Base-by-base conservation (phyloP, 106 monocot genomes). In the Dendrobium huoshanense region DNA sequence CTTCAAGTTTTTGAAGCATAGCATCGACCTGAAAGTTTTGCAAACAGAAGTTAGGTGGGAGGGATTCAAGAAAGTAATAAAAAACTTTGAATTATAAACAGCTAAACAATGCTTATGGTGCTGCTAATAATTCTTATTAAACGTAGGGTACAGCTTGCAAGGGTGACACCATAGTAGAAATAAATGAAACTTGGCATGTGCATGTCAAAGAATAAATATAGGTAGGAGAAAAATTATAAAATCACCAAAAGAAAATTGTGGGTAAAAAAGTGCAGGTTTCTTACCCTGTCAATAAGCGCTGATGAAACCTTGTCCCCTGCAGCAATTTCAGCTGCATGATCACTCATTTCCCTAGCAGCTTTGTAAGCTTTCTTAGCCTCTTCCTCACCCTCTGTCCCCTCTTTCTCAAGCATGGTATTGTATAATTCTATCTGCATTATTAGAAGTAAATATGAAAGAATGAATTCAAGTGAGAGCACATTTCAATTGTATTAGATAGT, bases 281-380 rank as follows among this genome's bases (percentile, higher is more conserved):
- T 81, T 81, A 95, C 95, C 95, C 88, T 86, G 72, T 95, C 87
- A 55, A 93, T 85, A 37, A 95, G 89, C 9, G 92, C 95, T 43
- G 95, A 82, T 43, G 95, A 95, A 67, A 95, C 85, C 72, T 89
- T 92, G 79, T 85, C 82, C 25, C 80, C 90, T 45, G 81, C 84
- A 33, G 88, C 92, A 51, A 41, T 64, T 83, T 91, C 95, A 85
- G 87, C 89, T 51, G 86, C 86, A 64, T 89, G 82, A 73, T 95
- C 91, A 77, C 84, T 85, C 80, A 78, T 70, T 81, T 88, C 83
- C 72, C 90, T 88, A 42, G 87, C 92, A 77, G 91, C 98, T 85
- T 29, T 89, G 81, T 98, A 98, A 78, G 95, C 92, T 79, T 88
- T 89, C 87, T 95, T 92, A n/a, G 95, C 98, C 78, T 90, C 95